Conservation (phyloP, 768 basidiomycete genomes). For the Auriscalpium orientale region DNA sequence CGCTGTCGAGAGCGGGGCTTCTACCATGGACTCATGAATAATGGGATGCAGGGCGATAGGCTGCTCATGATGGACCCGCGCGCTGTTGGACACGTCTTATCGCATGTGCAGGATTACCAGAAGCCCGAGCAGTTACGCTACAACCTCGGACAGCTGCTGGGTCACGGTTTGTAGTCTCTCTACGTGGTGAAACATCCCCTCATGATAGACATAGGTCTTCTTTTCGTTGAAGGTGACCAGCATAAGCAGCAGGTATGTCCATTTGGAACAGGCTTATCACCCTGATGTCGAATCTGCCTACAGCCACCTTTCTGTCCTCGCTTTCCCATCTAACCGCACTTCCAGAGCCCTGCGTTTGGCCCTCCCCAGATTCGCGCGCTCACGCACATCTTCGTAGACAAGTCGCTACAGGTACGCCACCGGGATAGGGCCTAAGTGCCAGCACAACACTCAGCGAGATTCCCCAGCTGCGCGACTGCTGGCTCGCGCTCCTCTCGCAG, state of each 20-base stretch:
- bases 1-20: background rate
- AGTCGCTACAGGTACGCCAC: background rate
- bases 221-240: slow-evolving; percentile 1
- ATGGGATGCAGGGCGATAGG: background rate
- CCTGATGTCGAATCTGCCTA: background rate
- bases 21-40: too few species aligned
- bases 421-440: background rate
- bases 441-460: background rate
- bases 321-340: background rate
- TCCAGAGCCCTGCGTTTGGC: slow-evolving; percentile 4
- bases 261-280: background rate
- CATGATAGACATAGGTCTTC: background rate
- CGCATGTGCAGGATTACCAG: background rate
- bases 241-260: slow-evolving; percentile 2
- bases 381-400: background rate
- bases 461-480: slow-evolving; percentile 22
- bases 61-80: background rate
- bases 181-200: background rate
- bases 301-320: background rate
- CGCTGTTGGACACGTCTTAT: background rate
- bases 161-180: background rate
- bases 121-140: background rate
- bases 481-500: slow-evolving; percentile 8
- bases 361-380: background rate
- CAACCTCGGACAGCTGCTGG: background rate